Base-by-base conservation (phyloP, 2,329 filamentous ascomycete genomes). In the Talaromyces sp. region DNA sequence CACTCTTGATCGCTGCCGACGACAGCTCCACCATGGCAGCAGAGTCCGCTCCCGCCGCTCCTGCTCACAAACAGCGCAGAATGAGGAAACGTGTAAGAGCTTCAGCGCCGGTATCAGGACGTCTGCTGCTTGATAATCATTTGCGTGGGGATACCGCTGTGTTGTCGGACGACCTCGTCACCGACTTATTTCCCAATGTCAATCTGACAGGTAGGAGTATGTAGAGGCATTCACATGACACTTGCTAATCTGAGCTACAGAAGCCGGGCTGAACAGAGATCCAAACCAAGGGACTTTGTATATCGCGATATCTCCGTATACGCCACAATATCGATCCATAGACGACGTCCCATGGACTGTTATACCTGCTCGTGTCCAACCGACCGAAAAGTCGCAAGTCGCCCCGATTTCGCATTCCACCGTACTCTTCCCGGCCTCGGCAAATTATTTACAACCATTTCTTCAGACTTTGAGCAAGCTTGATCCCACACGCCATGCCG, bases 91-190 rank as follows among this genome's bases (percentile, higher is more conserved):
- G 71, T 63, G 31, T 54, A 37, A 37, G 70, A 57, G 73, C 95
- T 74, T 92, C 90, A 75, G 84, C 89, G 7, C 84, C 93, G 48
- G 83, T 96, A 63, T 84, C 90, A 63, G 93, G 92, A 62, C 87
- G 90, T 63, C 82, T 98, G 58, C 84, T 96, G 40, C 85, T 97
- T 62, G 92, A 96, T 76, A 90, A 92, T 72, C 88, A 90, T 74
- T 83, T 96, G 70, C 91, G 89, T 77, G 91, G 91, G 60, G 91
- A 96, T 72, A 84, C 93, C 65, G 95, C 92, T 66, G 85, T 95
- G 67, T 77, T 98, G 60, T 96, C 93, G 12, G 88, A 92, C 70
- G 92, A 96, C 75, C 82, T 99, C 58, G 92, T 93, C 70, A 81
- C 84, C 54, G 90, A 96, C 72, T 83, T 98, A 58, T 96, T 77